phyloP scores from a whole-genome alignment of 2,329 filamentous ascomycete species.

The Daldinia sp. region DNA sequence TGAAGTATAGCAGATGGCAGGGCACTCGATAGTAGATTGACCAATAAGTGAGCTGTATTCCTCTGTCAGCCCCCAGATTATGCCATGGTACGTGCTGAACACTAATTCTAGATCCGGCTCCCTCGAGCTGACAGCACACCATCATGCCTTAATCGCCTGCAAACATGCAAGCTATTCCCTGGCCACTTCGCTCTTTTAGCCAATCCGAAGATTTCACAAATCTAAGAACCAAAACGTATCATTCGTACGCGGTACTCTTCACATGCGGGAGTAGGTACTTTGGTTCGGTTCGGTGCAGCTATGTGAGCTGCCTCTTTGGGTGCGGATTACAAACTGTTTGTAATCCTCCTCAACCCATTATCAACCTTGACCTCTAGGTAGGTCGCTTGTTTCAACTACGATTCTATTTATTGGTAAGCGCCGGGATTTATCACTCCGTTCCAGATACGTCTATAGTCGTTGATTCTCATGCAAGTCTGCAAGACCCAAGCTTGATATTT shows the following conservation, averaged over 20 bases:
- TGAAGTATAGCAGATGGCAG: not conserved
- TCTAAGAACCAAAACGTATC: not conserved
- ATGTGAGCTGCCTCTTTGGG: constrained; percentile 10
- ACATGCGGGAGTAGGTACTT: not conserved
- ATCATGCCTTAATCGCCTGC: not conserved
- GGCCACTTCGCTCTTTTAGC: not conserved
- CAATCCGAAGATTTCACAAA: not conserved
- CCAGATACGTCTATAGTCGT: not conserved
- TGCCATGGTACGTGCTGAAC: not conserved
- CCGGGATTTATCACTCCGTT: constrained; percentile 10
- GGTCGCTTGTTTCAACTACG: not conserved
- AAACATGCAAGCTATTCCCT: constrained; percentile 12
- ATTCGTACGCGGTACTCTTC: not conserved
- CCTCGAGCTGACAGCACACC: constrained; percentile 2
- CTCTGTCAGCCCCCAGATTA: constrained; percentile 9
- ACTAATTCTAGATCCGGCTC: constrained; percentile 5
- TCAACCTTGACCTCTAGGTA: not conserved
- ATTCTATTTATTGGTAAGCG: constrained; percentile 5
- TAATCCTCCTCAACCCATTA: constrained; percentile 8
- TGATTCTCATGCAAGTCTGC: not conserved
- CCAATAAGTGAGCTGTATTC: constrained; percentile 1
- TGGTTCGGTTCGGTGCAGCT: not conserved
- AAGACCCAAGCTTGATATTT: not conserved
- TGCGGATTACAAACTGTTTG: constrained; percentile 14
- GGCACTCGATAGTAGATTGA: constrained; percentile 1